Evolutionary conservation across 495 filamentous ascomycete genomes (phyloP).

Genomic region (Podospora pseudocomata): DNA sequence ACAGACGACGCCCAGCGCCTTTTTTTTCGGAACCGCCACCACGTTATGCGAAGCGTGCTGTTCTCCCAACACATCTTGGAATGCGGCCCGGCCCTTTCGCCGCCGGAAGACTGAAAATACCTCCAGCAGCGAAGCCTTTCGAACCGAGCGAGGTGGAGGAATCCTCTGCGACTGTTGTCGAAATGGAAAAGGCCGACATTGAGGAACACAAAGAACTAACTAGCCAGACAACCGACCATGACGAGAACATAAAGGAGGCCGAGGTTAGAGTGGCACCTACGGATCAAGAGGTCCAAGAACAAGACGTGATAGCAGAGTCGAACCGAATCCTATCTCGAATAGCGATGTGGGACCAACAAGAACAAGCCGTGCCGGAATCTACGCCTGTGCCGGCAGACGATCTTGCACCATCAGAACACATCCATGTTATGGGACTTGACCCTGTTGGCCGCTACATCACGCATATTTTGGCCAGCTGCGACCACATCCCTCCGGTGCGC

Average conservation of each 20-base stretch:
- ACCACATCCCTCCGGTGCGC: conserved; percentile 28
- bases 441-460: conserved; percentile 49
- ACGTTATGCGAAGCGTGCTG: background rate
- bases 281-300: background rate
- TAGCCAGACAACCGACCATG: background rate
- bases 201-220: background rate
- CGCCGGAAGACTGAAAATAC: background rate
- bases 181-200: background rate
- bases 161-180: background rate
- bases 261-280: background rate
- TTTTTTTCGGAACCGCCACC: background rate
- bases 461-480: conserved; percentile 42
- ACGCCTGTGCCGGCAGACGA: background rate
- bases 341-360: conserved; percentile 14
- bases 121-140: background rate
- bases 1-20: background rate
- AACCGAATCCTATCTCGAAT: background rate
- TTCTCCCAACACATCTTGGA: background rate
- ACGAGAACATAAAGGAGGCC: background rate
- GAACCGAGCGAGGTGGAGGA: background rate
- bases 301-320: background rate
- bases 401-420: conserved; percentile 30
- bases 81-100: background rate
- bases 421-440: conserved; percentile 53
- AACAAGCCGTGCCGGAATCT: background rate